These are phyloP conservation scores for Hygrophorus russula DNA, from an alignment of 768 basidiomycete species.

Conservation along the genomic window DNA sequence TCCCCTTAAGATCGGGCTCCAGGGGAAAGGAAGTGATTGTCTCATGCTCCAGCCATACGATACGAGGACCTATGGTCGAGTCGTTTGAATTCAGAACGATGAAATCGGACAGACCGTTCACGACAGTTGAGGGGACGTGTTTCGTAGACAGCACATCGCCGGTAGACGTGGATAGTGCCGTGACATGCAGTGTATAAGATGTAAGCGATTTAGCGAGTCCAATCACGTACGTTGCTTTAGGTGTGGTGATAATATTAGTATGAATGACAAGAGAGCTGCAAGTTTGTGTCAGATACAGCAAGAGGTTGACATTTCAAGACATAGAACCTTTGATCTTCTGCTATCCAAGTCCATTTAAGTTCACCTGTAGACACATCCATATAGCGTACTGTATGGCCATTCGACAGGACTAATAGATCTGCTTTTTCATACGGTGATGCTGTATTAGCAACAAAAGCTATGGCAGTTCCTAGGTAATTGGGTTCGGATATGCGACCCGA, in stretches of 20 bases:
- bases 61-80: conserved; percentile 18
- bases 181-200: conserved; percentile 57
- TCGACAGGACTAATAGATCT: conserved; percentile 42
- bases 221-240: conserved; percentile 43
- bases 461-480: conserved; percentile 40
- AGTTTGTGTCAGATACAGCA: background rate
- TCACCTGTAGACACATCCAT: conserved; percentile 42
- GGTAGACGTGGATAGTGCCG: conserved; percentile 42
- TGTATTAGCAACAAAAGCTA: conserved; percentile 23
- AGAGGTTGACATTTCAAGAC: background rate
- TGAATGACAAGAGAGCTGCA: conserved; percentile 54
- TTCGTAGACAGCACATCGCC: conserved; percentile 39
- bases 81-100: conserved; percentile 14
- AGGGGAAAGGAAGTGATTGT: conserved; percentile 39
- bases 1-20: conserved; percentile 37
- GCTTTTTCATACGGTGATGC: conserved; percentile 3
- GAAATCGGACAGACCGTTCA: conserved; percentile 21
- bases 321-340: conserved; percentile 51
- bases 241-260: conserved; percentile 46
- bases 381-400: conserved; percentile 46
- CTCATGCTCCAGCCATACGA: conserved; percentile 45
- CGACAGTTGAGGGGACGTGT: conserved; percentile 42
- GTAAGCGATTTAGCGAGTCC: conserved; percentile 39
- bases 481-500: conserved; percentile 39
- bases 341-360: conserved; percentile 61